Base-by-base conservation (phyloP, 2,329 filamentous ascomycete genomes). In the Pestalotiopsis sp. region DNA sequence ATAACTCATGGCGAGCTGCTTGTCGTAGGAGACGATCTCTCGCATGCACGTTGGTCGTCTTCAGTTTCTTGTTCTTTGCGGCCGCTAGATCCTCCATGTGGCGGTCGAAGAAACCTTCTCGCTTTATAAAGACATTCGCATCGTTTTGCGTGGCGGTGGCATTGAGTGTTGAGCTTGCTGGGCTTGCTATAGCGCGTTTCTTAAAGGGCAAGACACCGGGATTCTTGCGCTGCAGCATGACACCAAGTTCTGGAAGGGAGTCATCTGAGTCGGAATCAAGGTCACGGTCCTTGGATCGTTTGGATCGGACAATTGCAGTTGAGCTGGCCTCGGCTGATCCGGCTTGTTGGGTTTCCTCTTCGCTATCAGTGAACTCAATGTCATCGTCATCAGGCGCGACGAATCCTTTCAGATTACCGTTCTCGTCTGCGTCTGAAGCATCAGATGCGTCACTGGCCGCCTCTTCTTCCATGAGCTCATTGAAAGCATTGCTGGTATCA, bases 371-470 rank as follows among this genome's bases (percentile, higher is more conserved):
- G 17, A 5, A 52, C 13, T 39, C 23, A 13, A 25, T 14, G 11
- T 41, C 63, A 61, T 68, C 67, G 11, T 41, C 62, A 61, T 68
- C 67, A 4, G 67, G 49, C 11, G 64, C 61, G n/a, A 68, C 41
- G 52, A 68, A 68, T 49, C 55, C 67, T 52, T 61, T 62, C 4
- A 68, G 14, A 62, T 68, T 64, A 12, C 63, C 64, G 17, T 63
- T 52, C 11, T 73, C 71, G 23, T 68, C 69, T 2, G 73, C 70
- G 11, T 72, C 69, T 3, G 73, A 69, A 12, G 72, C 71, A 49
- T 71, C 69, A 25, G 66, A 38, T 41, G 12, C 12, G 27, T 69
- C 70, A 2, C 72, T 70, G 14, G 36, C 38, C 1, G 68, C 65
- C 11, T 69, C 61, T 55, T 39, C 52, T 13, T 66, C 23, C 11